A percentile compares a stretch with the other conserved stretches of the same genome.
Conservation (phyloP, 2,329 filamentous ascomycete genomes). For the Aquanectria penicillioides region DNA sequence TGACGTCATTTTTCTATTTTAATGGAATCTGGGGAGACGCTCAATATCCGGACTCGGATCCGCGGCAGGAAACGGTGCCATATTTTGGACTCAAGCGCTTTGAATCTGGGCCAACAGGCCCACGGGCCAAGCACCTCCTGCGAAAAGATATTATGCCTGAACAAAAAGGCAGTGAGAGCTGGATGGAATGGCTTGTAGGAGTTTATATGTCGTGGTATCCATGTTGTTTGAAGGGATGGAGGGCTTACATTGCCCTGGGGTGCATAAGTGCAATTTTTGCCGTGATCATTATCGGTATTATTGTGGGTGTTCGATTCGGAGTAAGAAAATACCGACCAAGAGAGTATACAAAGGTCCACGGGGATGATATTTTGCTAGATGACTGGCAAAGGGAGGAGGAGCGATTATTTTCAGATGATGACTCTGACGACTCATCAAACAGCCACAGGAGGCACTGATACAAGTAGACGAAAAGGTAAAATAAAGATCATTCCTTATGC, state of each 20-base stretch:
- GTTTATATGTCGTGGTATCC: constrained; percentile 46
- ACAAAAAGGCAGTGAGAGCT: constrained; percentile 30
- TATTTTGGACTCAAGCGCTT: constrained; percentile 47
- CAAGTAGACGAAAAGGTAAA: too few species aligned
- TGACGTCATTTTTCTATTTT: constrained; percentile 49
- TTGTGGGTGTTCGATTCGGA: constrained; percentile 20
- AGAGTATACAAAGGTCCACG: constrained; percentile 34
- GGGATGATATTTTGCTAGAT: constrained; percentile 39
- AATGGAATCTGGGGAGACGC: constrained; percentile 48
- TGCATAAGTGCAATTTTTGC: too few species aligned
- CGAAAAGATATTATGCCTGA: constrained; percentile 46
- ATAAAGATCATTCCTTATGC: too few species aligned
- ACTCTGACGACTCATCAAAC: too few species aligned
- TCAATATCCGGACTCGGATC: constrained; percentile 43
- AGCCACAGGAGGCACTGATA: too few species aligned
- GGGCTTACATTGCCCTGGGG: constrained; percentile 40
- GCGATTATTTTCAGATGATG: constrained; percentile 25
- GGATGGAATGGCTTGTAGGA: constrained; percentile 42
- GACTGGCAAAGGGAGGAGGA: constrained; percentile 49
- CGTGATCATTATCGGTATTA: constrained; percentile 9
- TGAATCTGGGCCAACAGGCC: constrained; percentile 45
- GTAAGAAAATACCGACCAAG: constrained; percentile 23
- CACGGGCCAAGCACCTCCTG: constrained; percentile 45
- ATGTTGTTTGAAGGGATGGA: constrained; percentile 48
- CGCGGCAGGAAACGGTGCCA: constrained; percentile 44